Evolutionary conservation across 2,329 filamentous ascomycete genomes (phyloP), one percentile per base, ranked within the genome.

Genomic region (Trichophyton simii): DNA sequence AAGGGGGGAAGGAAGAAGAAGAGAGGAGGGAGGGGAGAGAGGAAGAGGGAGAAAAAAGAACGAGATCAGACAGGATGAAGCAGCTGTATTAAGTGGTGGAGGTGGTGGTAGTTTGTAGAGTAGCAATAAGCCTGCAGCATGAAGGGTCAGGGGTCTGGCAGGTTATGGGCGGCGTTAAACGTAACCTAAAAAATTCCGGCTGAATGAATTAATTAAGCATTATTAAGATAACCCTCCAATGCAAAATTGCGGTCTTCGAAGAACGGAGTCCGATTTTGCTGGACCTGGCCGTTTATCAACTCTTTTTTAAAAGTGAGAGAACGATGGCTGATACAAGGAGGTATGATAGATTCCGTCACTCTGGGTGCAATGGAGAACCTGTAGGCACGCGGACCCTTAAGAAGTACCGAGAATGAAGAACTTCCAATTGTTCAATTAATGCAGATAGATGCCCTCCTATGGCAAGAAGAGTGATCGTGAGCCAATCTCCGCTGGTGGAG

Each of bases 141-240:
- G 42, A 50, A 50, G 28, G 50, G 58, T 58, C 60, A 63, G 62
- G 62, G 62, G 60, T 63, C 55, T 60, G 38, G 28, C 46, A 63
- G 59, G 52, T 63, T 62, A 60, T 58, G 62, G 61, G 60, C 58
- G 58, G 62, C 60, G 57, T 61, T 60, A 61, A 62, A 63, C 57
- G 57, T 41, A 44, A 44, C 34, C 55, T 44, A 42, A 58, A 58
- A 58, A 58, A 25, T 58, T 38, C 58, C 22, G 58, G 42, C n/a
- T 50, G 42, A 59, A 50, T 50, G 58, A 59, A 22, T 59, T 36
- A 50, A 59, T 36, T 50, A 59, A 59, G 58, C 58, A 50, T 46
- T 59, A 42, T 46, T 59, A 42, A 34, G 42, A 59, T 50, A 38
- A 50, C 25, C 58, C 41, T 50, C 58, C 13, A 36, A 55, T 55